phyloP scores from a whole-genome alignment of 148 eudicot species.

The Persicaria tinctoria region DNA sequence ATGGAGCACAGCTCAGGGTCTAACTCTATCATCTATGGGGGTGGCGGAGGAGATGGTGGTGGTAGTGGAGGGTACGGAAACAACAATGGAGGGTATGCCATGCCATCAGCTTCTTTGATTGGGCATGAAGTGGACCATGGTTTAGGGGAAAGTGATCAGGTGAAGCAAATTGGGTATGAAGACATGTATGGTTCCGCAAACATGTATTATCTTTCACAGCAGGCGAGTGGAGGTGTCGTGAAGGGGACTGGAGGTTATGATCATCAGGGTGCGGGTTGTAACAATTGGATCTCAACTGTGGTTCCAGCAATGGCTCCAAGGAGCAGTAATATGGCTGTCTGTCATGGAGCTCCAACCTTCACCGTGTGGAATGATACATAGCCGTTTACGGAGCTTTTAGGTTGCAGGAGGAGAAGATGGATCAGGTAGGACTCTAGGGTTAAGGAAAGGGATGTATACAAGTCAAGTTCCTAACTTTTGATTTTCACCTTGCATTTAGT shows the following conservation, averaged over 20 bases:
- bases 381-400: not conserved
- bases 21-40: constrained; percentile 24
- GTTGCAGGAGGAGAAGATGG: too few species aligned
- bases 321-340: constrained; percentile 22
- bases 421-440: too few species aligned
- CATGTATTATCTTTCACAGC: constrained; percentile 40
- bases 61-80: not conserved
- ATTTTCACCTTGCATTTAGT: constrained; percentile 1
- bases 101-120: constrained; percentile 15
- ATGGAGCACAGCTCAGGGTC: constrained; percentile 46
- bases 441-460: not conserved
- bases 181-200: constrained; percentile 15
- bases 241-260: constrained; percentile 30
- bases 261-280: constrained; percentile 35
- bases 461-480: constrained; percentile 9
- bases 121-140: constrained; percentile 29
- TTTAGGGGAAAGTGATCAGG: constrained; percentile 22
- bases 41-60: constrained; percentile 10
- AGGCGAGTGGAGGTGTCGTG: constrained; percentile 17
- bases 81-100: constrained; percentile 7
- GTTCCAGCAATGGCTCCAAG: constrained; percentile 43
- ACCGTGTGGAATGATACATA: constrained; percentile 67
- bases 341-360: constrained; percentile 45
- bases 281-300: constrained; percentile 59
- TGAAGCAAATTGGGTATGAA: constrained; percentile 21